A percentile compares a stretch with the other conserved stretches of the same genome.
Evolutionary conservation across 345 rosid genomes (phyloP).

Genomic region (Syzygium aromaticum): DNA sequence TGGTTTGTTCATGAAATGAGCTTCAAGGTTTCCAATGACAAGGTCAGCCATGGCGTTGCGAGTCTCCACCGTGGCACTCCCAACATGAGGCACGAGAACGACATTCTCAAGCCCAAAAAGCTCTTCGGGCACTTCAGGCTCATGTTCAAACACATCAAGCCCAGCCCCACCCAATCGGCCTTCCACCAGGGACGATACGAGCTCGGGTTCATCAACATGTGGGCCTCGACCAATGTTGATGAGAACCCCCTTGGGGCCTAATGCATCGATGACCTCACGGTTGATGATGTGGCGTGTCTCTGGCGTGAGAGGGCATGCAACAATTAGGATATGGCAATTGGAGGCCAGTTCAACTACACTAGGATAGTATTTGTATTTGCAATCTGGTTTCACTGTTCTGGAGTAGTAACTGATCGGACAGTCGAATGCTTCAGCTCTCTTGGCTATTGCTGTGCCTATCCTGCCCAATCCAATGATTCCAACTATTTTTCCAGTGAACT

Average conservation of each 20-base stretch:
- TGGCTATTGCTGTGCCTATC: slow-evolving; percentile 32
- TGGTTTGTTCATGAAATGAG: slow-evolving; percentile 14
- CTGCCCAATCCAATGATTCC: slow-evolving; percentile 44
- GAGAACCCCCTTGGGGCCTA: slow-evolving; percentile 39
- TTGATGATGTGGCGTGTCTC: slow-evolving; percentile 28
- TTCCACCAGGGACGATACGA: slow-evolving; percentile 33
- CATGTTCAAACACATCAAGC: slow-evolving; percentile 29
- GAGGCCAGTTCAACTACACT: slow-evolving; percentile 22
- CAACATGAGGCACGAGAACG: slow-evolving; percentile 36
- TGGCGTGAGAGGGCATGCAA: slow-evolving; percentile 27
- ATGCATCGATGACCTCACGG: slow-evolving; percentile 27
- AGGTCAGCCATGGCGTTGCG: slow-evolving; percentile 16
- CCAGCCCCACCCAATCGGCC: slow-evolving; percentile 38
- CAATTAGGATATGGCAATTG: slow-evolving; percentile 28
- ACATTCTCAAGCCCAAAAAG: slow-evolving; percentile 32
- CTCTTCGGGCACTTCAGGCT: slow-evolving; percentile 30
- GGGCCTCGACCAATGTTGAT: slow-evolving; percentile 39
- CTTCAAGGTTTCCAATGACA: slow-evolving; percentile 15
- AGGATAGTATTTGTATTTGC: slow-evolving; percentile 24
- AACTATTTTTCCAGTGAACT: slow-evolving; percentile 38
- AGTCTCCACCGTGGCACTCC: slow-evolving; percentile 21
- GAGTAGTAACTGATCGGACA: slow-evolving; percentile 32
- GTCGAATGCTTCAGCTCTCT: slow-evolving; percentile 38
- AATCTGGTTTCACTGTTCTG: slow-evolving; percentile 19
- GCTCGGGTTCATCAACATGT: slow-evolving; percentile 31